phyloP scores from a whole-genome alignment of 2,329 filamentous ascomycete species.

The Botrytis deweyae region DNA sequence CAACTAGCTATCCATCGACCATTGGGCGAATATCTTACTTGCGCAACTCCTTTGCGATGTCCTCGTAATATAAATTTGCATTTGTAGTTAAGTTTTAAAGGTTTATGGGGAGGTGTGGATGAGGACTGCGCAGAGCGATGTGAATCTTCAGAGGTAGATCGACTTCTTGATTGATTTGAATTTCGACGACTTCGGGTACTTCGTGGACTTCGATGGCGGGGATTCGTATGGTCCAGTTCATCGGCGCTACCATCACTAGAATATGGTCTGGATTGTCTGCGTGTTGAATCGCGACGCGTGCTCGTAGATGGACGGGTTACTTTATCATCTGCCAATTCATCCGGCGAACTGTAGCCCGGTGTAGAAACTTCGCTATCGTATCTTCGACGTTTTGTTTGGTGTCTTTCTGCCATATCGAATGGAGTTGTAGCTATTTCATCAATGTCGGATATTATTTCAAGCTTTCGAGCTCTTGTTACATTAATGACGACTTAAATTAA shows the following conservation, averaged over 20 bases:
- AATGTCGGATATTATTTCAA: slow-evolving; percentile 33
- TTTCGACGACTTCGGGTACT: slow-evolving; percentile 12
- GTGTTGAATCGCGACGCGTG: slow-evolving; percentile 28
- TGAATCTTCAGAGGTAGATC: slow-evolving; percentile 30
- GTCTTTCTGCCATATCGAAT: slow-evolving; percentile 21
- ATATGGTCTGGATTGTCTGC: slow-evolving; percentile 30
- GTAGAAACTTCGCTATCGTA: slow-evolving; percentile 44
- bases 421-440: slow-evolving; percentile 28
- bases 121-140: slow-evolving; percentile 34
- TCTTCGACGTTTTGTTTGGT: slow-evolving; percentile 34
- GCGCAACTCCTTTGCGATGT: slow-evolving; percentile 75
- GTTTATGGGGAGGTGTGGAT: slow-evolving; percentile 29
- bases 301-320: slow-evolving; percentile 38
- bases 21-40: slow-evolving; percentile 88
- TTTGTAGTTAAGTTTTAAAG: slow-evolving; percentile 43
- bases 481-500: not conserved
- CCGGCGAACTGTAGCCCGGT: slow-evolving; percentile 47
- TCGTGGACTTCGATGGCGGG: slow-evolving; percentile 22
- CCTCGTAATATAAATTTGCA: slow-evolving; percentile 71
- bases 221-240: slow-evolving; percentile 36
- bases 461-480: slow-evolving; percentile 8
- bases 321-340: slow-evolving; percentile 43
- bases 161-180: slow-evolving; percentile 25
- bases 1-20: slow-evolving; percentile 86
- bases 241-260: slow-evolving; percentile 35